Evolutionary conservation across 257 asterid species (phyloP).

Genomic region (Nyctanthes arbortristis): DNA sequence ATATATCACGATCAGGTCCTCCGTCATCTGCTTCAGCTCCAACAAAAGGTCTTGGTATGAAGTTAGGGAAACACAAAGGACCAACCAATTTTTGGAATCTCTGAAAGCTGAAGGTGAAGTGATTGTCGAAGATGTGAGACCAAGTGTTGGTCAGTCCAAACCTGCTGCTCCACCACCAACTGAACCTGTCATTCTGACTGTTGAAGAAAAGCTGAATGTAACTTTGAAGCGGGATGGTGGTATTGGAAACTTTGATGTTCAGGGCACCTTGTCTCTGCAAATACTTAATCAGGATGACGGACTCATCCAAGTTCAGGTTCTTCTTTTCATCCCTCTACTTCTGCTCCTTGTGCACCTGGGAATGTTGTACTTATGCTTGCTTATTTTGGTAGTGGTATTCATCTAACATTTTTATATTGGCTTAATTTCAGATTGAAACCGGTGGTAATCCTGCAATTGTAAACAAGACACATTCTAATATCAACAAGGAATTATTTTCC

Average conservation of each 20-base stretch:
- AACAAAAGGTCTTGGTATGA: constrained; percentile 68
- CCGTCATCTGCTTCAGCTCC: constrained; percentile 66
- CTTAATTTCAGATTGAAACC: constrained; percentile 51
- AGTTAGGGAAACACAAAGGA: constrained; percentile 67
- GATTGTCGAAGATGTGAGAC: constrained; percentile 71
- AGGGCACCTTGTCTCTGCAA: constrained; percentile 65
- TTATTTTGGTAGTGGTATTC: neutral
- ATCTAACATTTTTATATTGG: constrained; percentile 3
- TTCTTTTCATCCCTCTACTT: constrained; percentile 5
- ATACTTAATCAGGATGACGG: constrained; percentile 64
- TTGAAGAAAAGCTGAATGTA: constrained; percentile 62
- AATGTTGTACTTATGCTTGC: neutral
- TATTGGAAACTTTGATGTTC: constrained; percentile 57
- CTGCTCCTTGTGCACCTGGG: neutral
- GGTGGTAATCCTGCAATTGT: constrained; percentile 58
- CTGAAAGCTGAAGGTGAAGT: constrained; percentile 75
- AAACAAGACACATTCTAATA: constrained; percentile 65
- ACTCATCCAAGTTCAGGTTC: constrained; percentile 66
- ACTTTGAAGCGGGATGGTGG: constrained; percentile 68
- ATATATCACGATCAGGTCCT: constrained; percentile 40
- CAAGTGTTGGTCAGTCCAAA: constrained; percentile 57
- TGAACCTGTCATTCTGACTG: constrained; percentile 63
- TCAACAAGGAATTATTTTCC: constrained; percentile 60
- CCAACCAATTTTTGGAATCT: constrained; percentile 70
- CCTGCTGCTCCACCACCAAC: constrained; percentile 55